A percentile compares a stretch with the other conserved stretches of the same genome.
Evolutionary conservation across 805 yeast species (phyloP).

Genomic region (Candida takata): DNA sequence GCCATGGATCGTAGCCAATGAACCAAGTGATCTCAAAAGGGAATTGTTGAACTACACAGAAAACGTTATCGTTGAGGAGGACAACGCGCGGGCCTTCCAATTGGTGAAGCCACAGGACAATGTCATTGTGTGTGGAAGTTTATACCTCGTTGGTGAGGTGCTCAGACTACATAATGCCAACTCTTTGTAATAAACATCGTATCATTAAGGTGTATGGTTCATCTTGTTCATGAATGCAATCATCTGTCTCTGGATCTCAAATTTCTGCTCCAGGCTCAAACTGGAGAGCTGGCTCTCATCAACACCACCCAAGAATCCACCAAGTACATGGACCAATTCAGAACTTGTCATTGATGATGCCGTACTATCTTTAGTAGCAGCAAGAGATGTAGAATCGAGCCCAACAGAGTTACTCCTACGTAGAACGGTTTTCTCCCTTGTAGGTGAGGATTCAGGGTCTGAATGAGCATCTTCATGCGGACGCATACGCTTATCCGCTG

Average conservation of each 20-base stretch:
- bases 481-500: too few relatives aligned
- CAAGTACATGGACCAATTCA: too few relatives aligned
- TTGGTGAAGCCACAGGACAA: constrained; percentile 14
- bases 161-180: constrained; percentile 30
- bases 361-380: too few relatives aligned
- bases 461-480: too few relatives aligned
- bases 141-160: constrained; percentile 59
- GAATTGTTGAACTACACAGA: constrained; percentile 22
- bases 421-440: too few relatives aligned
- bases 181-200: too few relatives aligned
- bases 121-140: constrained; percentile 61
- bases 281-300: not conserved
- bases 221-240: not conserved
- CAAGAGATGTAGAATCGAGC: too few relatives aligned
- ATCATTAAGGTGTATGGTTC: not conserved
- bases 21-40: constrained; percentile 20
- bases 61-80: constrained; percentile 22
- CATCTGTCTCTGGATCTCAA: not conserved
- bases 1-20: constrained; percentile 80
- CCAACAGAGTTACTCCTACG: too few relatives aligned
- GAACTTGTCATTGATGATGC: too few relatives aligned
- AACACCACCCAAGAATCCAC: too few relatives aligned
- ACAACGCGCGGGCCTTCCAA: constrained; percentile 24
- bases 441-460: too few relatives aligned
- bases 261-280: not conserved